phyloP scores from a whole-genome alignment of 148 eudicot species.

The Bassia scoparia region DNA sequence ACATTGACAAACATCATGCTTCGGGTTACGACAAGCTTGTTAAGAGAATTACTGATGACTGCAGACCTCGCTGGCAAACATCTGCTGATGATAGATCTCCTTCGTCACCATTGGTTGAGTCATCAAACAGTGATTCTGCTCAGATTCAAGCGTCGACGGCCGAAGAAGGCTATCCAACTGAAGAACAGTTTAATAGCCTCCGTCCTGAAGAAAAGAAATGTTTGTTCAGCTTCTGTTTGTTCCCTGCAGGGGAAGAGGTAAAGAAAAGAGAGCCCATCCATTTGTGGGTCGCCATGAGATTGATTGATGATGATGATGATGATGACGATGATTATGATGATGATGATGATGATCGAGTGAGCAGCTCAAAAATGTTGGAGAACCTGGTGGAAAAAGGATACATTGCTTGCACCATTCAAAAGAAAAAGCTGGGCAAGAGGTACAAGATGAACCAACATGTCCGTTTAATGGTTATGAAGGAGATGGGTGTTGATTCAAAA shows the following conservation, averaged over 20 bases:
- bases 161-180: neutral
- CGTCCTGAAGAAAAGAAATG: neutral
- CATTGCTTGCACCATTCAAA: constrained; percentile 4
- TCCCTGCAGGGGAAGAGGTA: neutral
- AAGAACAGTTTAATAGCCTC: neutral
- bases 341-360: no score
- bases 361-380: neutral
- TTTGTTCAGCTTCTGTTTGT: neutral
- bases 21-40: neutral
- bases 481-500: neutral
- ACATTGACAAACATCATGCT: neutral
- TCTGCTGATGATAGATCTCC: no score
- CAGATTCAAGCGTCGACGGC: neutral
- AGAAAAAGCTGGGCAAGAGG: neutral
- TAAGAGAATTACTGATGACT: neutral
- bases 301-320: neutral
- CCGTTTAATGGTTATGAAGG: neutral
- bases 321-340: no score
- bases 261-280: constrained; percentile 14
- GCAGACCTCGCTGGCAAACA: neutral
- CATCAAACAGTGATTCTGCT: neutral
- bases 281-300: constrained; percentile 15
- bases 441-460: constrained; percentile 3
- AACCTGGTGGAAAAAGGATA: constrained; percentile 8
- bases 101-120: no score